Conservation (phyloP, 2,329 filamentous ascomycete species). For the Fulvia fulva region DNA sequence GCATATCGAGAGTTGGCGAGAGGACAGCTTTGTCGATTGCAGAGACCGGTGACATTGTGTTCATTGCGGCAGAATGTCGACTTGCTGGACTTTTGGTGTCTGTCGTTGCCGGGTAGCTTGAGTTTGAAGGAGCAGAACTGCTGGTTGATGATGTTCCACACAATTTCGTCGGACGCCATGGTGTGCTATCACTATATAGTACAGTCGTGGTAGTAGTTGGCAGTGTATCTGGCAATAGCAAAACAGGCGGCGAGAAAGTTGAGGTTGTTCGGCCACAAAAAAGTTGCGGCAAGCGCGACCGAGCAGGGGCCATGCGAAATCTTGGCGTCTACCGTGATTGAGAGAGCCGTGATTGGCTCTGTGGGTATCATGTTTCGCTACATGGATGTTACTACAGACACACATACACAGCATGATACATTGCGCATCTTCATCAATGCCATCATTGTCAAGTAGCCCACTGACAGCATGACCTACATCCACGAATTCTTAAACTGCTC, state of each 20-base stretch:
- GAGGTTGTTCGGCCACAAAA: too few relatives aligned
- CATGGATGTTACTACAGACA: too few relatives aligned
- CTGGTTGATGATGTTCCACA: conserved; percentile 96
- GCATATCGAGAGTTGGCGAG: conserved; percentile 91
- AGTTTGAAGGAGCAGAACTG: conserved; percentile 94
- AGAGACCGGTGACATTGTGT: conserved; percentile 55
- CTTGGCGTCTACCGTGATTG: too few relatives aligned
- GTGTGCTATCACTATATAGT: neutral
- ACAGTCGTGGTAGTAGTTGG: neutral
- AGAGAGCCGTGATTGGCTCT: too few relatives aligned
- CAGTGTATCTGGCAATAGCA: neutral
- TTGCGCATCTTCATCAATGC: neutral
- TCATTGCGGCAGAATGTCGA: conserved; percentile 94
- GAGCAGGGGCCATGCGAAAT: too few relatives aligned
- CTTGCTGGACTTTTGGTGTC: conserved; percentile 64
- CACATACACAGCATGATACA: neutral
- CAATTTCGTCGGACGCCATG: conserved; percentile 92
- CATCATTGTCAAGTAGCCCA: neutral
- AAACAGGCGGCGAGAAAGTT: neutral
- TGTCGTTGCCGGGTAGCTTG: conserved; percentile 51
- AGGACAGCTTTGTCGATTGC: conserved; percentile 83
- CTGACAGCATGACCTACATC: neutral
- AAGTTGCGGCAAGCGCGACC: neutral
- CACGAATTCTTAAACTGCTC: neutral
- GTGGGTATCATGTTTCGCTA: too few relatives aligned